Evolutionary conservation across 306 rosid genomes (phyloP), one percentile per base, ranked within the genome.

Genomic region (Corylus heterophylla): DNA sequence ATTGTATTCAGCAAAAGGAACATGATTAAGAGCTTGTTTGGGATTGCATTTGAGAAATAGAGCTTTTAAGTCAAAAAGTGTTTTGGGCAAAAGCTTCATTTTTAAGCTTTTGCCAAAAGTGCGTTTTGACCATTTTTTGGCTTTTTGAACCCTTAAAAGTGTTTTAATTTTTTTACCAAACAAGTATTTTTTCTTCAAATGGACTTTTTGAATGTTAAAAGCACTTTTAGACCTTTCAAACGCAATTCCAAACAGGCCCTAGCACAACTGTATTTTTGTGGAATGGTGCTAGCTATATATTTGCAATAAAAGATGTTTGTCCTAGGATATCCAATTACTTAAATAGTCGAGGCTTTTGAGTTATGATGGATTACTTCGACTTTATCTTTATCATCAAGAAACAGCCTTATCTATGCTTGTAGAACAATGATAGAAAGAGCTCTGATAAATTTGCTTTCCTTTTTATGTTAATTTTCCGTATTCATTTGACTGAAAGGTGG

Each of bases 401-500:
- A 59, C 37, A 11, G 6, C 20, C 54, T 2, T 16, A 14, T 54
- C 8, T 55, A 55, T 59, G 35, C 7, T 59, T 55, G 31, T 16
- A 59, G 66, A 25, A 22, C 66, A 59, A 22, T 3, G 2, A 58
- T n/a, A 9, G 18, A 58, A 22, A 55, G 29, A 75, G 48, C 44
- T 45, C 59, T 64, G 70, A 48, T 54, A 20, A 54, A 27, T n/a
- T 50, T 66, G 39, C 35, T 50, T 42, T 51, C 61, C 62, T 45
- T 73, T 78, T 39, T 11, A 10, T 25, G 45, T 78, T 55, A 25
- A 49, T 25, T 76, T n/a, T 22, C 2, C 62, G 61, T 68, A 31
- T 49, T 74, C 58, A 13, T 77, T 74, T 86, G 77, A 78, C 35
- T 18, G 13, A 8, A 50, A 59, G n/a, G 27, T 62, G 8, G 29